Evolutionary conservation across 2,329 filamentous ascomycete genomes (phyloP).

Genomic region (Sordariomycetes sp.): DNA sequence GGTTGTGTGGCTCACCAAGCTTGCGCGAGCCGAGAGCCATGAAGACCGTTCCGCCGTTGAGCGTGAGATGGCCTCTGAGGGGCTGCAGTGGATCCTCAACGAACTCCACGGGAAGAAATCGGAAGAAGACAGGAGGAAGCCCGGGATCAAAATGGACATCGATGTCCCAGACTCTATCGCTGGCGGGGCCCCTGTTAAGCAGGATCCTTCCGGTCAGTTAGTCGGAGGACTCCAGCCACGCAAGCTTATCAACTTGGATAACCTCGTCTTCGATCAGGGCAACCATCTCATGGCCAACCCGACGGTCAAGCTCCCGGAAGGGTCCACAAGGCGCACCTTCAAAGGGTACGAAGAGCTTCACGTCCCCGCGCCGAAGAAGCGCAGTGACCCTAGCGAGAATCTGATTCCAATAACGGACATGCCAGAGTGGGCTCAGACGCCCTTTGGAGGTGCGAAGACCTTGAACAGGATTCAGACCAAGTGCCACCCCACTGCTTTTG

Average conservation of each 20-base stretch:
- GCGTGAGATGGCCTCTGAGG: slow-evolving; percentile 83
- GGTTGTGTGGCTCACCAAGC: slow-evolving; percentile 87
- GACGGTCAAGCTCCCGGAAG: slow-evolving; percentile 85
- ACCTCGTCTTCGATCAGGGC: slow-evolving; percentile 92
- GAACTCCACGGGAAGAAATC: slow-evolving; percentile 70
- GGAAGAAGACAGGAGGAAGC: slow-evolving; percentile 50
- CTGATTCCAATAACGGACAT: slow-evolving; percentile 78
- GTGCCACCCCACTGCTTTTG: slow-evolving; percentile 83
- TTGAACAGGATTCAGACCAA: slow-evolving; percentile 94
- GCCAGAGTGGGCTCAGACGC: slow-evolving; percentile 81
- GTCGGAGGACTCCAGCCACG: slow-evolving; percentile 78
- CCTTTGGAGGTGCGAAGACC: slow-evolving; percentile 77
- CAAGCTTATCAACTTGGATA: slow-evolving; percentile 86
- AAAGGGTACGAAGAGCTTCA: slow-evolving; percentile 99
- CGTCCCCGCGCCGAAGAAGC: slow-evolving; percentile 85
- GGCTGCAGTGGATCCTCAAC: slow-evolving; percentile 75
- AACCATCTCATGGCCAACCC: slow-evolving; percentile 99
- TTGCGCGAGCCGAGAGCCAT: slow-evolving; percentile 72
- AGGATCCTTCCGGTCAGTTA: slow-evolving; percentile 51
- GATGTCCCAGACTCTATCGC: slow-evolving; percentile 57
- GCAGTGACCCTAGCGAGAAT: slow-evolving; percentile 66
- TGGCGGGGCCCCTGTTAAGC: slow-evolving; percentile 33
- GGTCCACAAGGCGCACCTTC: slow-evolving; percentile 88
- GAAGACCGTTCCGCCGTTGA: slow-evolving; percentile 69
- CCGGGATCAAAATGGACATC: slow-evolving; percentile 94